A percentile compares a stretch with the other conserved stretches of the same genome.
phyloP scores from a whole-genome alignment of 495 filamentous ascomycete genomes.

The Sporormia fimetaria region DNA sequence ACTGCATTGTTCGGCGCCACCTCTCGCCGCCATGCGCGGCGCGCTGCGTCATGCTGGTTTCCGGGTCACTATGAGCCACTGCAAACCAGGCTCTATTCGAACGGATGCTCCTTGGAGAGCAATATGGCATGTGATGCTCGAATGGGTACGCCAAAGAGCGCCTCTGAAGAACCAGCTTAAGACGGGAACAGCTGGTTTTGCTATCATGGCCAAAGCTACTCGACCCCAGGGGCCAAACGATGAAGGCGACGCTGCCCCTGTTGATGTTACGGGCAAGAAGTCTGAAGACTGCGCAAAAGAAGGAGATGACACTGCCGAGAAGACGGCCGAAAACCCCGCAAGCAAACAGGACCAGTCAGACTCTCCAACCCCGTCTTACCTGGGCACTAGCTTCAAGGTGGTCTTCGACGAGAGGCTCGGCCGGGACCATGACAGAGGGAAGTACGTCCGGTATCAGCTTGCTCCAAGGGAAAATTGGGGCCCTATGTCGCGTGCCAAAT shows the following conservation, averaged over 20 bases:
- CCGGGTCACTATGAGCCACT: slow-evolving; percentile 67
- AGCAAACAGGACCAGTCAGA: slow-evolving; percentile 10
- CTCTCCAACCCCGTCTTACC: slow-evolving; percentile 8
- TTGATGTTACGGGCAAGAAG: slow-evolving; percentile 28
- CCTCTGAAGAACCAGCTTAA: slow-evolving; percentile 65
- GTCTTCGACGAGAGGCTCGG: slow-evolving; percentile 77
- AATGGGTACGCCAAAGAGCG: slow-evolving; percentile 69
- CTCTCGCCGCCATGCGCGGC: slow-evolving; percentile 60
- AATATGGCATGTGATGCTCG: slow-evolving; percentile 87
- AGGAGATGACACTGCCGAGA: slow-evolving; percentile 9
- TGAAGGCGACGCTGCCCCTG: slow-evolving; percentile 25
- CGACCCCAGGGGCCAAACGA: slow-evolving; percentile 7
- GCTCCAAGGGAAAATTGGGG: slow-evolving; percentile 92
- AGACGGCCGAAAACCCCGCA: slow-evolving; percentile 12
- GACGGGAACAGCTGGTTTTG: slow-evolving; percentile 55
- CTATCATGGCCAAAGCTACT: slow-evolving; percentile 45
- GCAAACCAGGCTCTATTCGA: slow-evolving; percentile 75
- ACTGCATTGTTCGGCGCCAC: slow-evolving; percentile 63
- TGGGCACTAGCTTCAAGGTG: slow-evolving; percentile 44
- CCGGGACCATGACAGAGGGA: slow-evolving; percentile 48
- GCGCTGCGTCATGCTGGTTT: slow-evolving; percentile 74
- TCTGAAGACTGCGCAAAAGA: slow-evolving; percentile 26
- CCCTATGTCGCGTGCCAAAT: slow-evolving; percentile 66
- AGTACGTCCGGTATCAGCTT: slow-evolving; percentile 69
- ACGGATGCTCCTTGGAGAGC: slow-evolving; percentile 82